phyloP scores from a whole-genome alignment of 805 yeast genomes.

The Yamadazyma paraphyllophila region DNA sequence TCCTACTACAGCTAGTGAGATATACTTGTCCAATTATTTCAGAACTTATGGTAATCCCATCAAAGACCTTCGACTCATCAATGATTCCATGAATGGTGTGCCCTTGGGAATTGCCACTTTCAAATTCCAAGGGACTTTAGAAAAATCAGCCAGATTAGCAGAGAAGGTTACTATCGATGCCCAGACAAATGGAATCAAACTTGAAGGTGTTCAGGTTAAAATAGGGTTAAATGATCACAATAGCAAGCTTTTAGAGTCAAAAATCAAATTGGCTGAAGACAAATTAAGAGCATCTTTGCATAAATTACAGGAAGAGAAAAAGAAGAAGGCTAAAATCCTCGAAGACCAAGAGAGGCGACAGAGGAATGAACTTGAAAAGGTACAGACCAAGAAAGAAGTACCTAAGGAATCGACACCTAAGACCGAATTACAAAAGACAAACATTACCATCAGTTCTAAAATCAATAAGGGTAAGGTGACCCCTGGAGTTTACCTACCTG shows the following conservation, averaged over 20 bases:
- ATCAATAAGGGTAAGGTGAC: slow-evolving; percentile 30
- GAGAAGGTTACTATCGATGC: slow-evolving; percentile 28
- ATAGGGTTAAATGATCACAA: slow-evolving; percentile 52
- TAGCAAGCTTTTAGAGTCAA: slow-evolving; percentile 35
- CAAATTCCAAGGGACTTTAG: slow-evolving; percentile 55
- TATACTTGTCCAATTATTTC: slow-evolving; percentile 49
- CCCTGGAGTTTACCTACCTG: slow-evolving; percentile 44
- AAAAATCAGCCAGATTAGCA: slow-evolving; percentile 42
- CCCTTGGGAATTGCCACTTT: slow-evolving; percentile 73
- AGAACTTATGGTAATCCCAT: slow-evolving; percentile 60
- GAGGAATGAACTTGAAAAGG: slow-evolving; percentile 14
- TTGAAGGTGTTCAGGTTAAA: slow-evolving; percentile 53
- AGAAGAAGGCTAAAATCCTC: slow-evolving; percentile 19
- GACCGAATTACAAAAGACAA: slow-evolving; percentile 21
- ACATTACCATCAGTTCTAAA: slow-evolving; percentile 34
- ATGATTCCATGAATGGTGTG: slow-evolving; percentile 73
- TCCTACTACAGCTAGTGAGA: slow-evolving; percentile 51
- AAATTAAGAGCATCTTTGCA: slow-evolving; percentile 23
- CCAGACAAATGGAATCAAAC: slow-evolving; percentile 32
- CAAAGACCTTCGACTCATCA: slow-evolving; percentile 53
- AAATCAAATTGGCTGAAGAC: slow-evolving; percentile 34
- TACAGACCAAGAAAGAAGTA: slow-evolving; percentile 7
- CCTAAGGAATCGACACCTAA: slow-evolving; percentile 1
- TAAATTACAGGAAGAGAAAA: slow-evolving; percentile 35
- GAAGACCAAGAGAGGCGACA: slow-evolving; percentile 18